Conservation (phyloP, 2,329 filamentous ascomycete genomes). For the Curvularia lunata region DNA sequence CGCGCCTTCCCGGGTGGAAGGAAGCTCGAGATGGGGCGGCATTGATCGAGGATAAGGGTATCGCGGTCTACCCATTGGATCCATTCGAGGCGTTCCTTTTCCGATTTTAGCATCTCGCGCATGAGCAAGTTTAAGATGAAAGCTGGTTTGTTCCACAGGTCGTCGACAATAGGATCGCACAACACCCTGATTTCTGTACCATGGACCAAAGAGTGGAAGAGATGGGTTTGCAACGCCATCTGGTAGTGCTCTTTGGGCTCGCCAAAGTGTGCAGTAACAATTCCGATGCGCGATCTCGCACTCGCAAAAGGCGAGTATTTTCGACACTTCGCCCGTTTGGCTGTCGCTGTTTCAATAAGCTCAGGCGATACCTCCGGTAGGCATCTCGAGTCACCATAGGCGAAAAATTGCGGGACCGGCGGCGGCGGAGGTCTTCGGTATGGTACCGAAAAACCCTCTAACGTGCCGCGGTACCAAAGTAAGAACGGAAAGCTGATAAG, state of each 20-base stretch:
- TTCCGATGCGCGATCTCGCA: slow-evolving; percentile 39
- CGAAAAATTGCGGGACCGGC: slow-evolving; percentile 19
- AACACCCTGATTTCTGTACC: slow-evolving; percentile 53
- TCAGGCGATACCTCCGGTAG: slow-evolving; percentile 19
- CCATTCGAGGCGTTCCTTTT: slow-evolving; percentile 51
- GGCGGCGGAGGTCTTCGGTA: slow-evolving; percentile 14
- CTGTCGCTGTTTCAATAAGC: slow-evolving; percentile 17
- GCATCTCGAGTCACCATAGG: slow-evolving; percentile 24
- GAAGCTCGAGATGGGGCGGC: slow-evolving; percentile 51
- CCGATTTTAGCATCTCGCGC: slow-evolving; percentile 44
- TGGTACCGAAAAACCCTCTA: slow-evolving; percentile 13
- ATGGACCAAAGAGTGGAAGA: slow-evolving; percentile 37
- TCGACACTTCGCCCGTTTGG: slow-evolving; percentile 24
- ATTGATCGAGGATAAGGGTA: slow-evolving; percentile 53
- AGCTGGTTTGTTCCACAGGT: slow-evolving; percentile 55
- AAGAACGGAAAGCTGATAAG: slow-evolving; percentile 12
- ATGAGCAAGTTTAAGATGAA: slow-evolving; percentile 53
- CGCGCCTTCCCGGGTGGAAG: slow-evolving; percentile 39
- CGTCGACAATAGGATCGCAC: slow-evolving; percentile 51
- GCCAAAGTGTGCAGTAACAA: slow-evolving; percentile 51
- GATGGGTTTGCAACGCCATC: slow-evolving; percentile 51
- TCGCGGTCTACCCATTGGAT: slow-evolving; percentile 55
- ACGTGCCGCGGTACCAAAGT: slow-evolving; percentile 11
- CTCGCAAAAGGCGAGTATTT: slow-evolving; percentile 24
- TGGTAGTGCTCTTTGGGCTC: slow-evolving; percentile 48